Evolutionary conservation across 345 rosid species (phyloP).

Genomic region (Barbarea vulgaris): DNA sequence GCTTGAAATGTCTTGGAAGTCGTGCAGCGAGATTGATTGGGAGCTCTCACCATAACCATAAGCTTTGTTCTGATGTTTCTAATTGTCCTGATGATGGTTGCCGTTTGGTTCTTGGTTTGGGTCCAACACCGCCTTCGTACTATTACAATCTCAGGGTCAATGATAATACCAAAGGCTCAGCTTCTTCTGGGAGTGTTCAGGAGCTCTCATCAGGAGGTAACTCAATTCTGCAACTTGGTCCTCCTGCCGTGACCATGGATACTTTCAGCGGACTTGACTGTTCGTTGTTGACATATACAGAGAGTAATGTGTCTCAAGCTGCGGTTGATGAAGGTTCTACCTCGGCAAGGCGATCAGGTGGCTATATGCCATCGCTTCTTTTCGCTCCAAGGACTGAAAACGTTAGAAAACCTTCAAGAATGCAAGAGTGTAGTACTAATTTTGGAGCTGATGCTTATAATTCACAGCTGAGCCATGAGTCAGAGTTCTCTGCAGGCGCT

Average conservation of each 20-base stretch:
- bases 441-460: slow-evolving; percentile 48
- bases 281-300: slow-evolving; percentile 51
- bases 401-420: slow-evolving; percentile 42
- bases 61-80: slow-evolving; percentile 49
- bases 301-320: slow-evolving; percentile 41
- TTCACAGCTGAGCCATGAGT: slow-evolving; percentile 52
- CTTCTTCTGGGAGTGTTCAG: slow-evolving; percentile 41
- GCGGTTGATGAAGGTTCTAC: slow-evolving; percentile 90
- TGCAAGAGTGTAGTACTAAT: slow-evolving; percentile 46
- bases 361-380: slow-evolving; percentile 85
- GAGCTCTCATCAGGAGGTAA: slow-evolving; percentile 51
- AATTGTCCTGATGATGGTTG: slow-evolving; percentile 71
- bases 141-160: slow-evolving; percentile 42
- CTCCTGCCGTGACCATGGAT: slow-evolving; percentile 58
- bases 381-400: slow-evolving; percentile 60
- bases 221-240: slow-evolving; percentile 79
- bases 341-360: slow-evolving; percentile 89
- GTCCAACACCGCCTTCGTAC: slow-evolving; percentile 72
- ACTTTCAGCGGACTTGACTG: slow-evolving; percentile 49
- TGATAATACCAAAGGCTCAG: slow-evolving; percentile 48
- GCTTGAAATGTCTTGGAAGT: slow-evolving; percentile 67
- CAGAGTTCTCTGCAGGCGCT: slow-evolving; percentile 57
- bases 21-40: slow-evolving; percentile 40
- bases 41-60: slow-evolving; percentile 40
- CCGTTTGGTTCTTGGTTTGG: slow-evolving; percentile 87